Base-by-base conservation (phyloP, 345 rosid species). In the Erodium maritimum region DNA sequence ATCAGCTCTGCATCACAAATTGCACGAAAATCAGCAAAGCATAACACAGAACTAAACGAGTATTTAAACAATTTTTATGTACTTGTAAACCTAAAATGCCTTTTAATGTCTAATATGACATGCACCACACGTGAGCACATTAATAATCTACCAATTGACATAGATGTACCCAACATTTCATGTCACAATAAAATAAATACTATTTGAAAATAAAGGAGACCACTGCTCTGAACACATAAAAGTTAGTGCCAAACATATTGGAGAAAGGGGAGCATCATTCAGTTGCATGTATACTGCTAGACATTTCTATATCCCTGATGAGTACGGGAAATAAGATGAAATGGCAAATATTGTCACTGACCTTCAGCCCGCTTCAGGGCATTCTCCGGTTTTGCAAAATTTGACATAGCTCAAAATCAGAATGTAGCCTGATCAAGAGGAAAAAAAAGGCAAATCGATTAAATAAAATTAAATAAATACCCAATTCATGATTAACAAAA, bases 361-460 rank as follows among this genome's bases (percentile, higher is more conserved):
- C 97, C 96, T 80, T 91, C 96, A 33, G 96, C 97, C 57, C 95
- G 88, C 82, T 88, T 88, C 57, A 91, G 61, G 0, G 97, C 97
- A 55, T 88, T 88, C 77, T 91, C 95, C 0, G 96, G 95, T 71
- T 91, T 91, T 58, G 86, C 83, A 68, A 77, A 91, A 33, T 69
- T 79, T 65, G 86, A 66, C 97, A 91, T 91, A 65, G 55, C 64
- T 69, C 63, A 57, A 29, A 58, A 57, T 64, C 37, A 59, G 50
- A 58, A 21, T 37, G 8, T 53, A 51, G 19, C 54, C 54, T 17
- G 21, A 29, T 29, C 54, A 17, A 5, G 20, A 46, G 4, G 14
- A 2, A 46, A 55, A 1, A 29, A 29, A 29, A 29, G 9, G 37
- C 8, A 29, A 0, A 29, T 29, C 37, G 2, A 5, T 6, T 3